Base-by-base conservation (phyloP, 768 basidiomycete species). In the Trametes cingulata region DNA sequence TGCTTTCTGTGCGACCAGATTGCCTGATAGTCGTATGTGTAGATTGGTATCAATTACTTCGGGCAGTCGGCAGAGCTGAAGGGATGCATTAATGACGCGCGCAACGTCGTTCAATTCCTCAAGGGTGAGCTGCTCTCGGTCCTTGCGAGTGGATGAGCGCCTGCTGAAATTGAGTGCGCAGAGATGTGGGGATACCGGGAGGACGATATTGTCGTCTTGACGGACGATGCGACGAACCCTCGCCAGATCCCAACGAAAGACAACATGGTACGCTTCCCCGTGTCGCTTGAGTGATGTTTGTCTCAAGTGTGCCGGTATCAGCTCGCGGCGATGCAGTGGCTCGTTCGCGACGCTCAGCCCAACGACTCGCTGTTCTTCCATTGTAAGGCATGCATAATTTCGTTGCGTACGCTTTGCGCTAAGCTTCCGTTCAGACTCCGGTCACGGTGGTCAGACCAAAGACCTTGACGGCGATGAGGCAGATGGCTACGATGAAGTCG, bases 391-490 rank as follows among this genome's bases (percentile, higher is more conserved):
- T 13, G 25, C 19, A 27, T 20, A 10, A n/a, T n/a, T 20, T 36
- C n/a, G 10, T n/a, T 22, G 1, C 14, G 7, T 36, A 10, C 29
- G 29, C 29, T 33, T 10, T 33, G 29, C 17, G 3, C 43, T 53
- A 2, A 50, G 3, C 2, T 7, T 29, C 22, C 12, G 4, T 57
- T n/a, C n/a, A 91, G 90, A 93, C 74, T 96, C 95, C 1, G 96
- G 95, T 0, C 95, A 98, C 67, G 96, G 97, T n/a, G 96, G 95
- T 10, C 95, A 95, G 69, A 86, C 88, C 2, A 79, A 78, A 53
- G 94, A 97, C 73, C 61, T 74, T 1, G 81, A 91, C 64, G 91
- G 90, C 3, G 91, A 93, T 65, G 88, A 95, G 73, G 74, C 78
- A 0, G 89, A 91, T 66, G 94, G 93, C 7, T 82, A 76, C 54